phyloP scores from a whole-genome alignment of 2,329 filamentous ascomycete species.

The Pseudogymnoascus sp. region DNA sequence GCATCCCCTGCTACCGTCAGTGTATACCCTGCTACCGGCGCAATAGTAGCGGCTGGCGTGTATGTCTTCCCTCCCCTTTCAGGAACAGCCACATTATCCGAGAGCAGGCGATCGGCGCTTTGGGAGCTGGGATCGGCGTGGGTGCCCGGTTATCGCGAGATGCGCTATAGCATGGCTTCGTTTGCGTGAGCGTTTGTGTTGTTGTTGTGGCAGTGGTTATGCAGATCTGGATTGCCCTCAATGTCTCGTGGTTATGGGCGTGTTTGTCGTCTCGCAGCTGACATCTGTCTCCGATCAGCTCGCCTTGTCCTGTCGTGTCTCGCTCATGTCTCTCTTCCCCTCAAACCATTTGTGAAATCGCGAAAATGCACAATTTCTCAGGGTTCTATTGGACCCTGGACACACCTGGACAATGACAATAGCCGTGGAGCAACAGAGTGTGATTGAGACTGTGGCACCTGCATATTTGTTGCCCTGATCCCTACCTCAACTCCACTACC shows the following conservation, averaged over 20 bases:
- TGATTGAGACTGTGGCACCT: constrained; percentile 6
- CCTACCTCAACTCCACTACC: background rate
- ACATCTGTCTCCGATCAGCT: background rate
- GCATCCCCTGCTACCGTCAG: background rate
- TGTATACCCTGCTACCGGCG: background rate
- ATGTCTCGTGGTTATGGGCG: background rate
- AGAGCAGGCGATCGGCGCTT: background rate
- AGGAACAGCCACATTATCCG: background rate
- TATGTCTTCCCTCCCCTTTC: background rate
- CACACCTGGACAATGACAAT: background rate
- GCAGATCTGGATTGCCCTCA: background rate
- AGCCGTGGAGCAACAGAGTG: constrained; percentile 2
- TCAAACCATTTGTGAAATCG: background rate
- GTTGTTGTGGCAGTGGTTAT: background rate
- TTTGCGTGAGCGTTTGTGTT: background rate
- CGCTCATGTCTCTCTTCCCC: background rate
- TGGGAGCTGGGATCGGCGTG: background rate
- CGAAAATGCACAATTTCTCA: background rate
- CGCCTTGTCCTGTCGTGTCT: background rate
- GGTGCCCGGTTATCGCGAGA: background rate
- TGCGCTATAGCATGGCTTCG: background rate
- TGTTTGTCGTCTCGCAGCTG: background rate
- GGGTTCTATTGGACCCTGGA: background rate
- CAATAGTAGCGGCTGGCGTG: constrained; percentile 1
- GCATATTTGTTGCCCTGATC: background rate